Conservation (phyloP, 805 yeast genomes). For the Metschnikowia hibisci region DNA sequence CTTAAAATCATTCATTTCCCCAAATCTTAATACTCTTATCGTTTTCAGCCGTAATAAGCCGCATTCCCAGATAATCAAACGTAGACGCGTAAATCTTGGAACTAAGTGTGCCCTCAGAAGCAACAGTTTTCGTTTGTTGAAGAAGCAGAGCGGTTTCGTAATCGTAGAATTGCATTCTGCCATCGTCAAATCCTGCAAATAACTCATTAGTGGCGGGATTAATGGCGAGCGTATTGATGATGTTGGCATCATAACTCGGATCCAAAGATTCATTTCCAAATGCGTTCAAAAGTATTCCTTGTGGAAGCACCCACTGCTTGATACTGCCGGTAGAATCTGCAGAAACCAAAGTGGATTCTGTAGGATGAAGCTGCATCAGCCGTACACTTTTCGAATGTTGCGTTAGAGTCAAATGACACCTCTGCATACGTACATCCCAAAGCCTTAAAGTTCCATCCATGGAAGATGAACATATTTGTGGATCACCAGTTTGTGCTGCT, state of each 20-base stretch:
- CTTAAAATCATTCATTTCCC: conserved; percentile 38
- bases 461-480: conserved; percentile 80
- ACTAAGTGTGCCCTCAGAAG: conserved; percentile 67
- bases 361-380: conserved; percentile 63
- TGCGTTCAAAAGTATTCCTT: conserved; percentile 60
- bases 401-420: conserved; percentile 65
- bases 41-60: conserved; percentile 84
- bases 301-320: conserved; percentile 79
- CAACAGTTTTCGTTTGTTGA: conserved; percentile 50
- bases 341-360: conserved; percentile 69
- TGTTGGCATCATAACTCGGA: conserved; percentile 29
- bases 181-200: conserved; percentile 84
- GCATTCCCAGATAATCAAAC: conserved; percentile 75
- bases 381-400: conserved; percentile 84
- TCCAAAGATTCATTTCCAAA: conserved; percentile 39
- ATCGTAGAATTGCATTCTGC: conserved; percentile 72
- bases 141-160: conserved; percentile 65
- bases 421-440: conserved; percentile 89
- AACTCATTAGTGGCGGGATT: conserved; percentile 59
- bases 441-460: conserved; percentile 79
- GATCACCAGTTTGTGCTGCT: conserved; percentile 62
- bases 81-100: conserved; percentile 67
- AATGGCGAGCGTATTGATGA: conserved; percentile 65
- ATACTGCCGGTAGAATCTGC: conserved; percentile 73
- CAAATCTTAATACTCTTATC: conserved; percentile 83